Evolutionary conservation across 371 early-diverging fungal genomes (phyloP).

Genomic region (Batrachochytrium dendrobatidis): DNA sequence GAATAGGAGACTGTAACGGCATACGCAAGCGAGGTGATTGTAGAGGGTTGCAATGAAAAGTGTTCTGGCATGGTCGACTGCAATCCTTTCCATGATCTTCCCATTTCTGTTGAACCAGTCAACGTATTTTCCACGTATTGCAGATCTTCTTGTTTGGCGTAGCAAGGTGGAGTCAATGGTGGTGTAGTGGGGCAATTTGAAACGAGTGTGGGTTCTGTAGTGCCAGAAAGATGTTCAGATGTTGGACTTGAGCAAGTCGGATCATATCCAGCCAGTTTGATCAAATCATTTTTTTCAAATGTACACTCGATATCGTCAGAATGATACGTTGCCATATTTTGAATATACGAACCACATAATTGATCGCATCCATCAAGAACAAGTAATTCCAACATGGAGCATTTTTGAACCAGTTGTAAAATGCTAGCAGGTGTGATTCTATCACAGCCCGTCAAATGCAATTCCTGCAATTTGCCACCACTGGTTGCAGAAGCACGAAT

Average conservation of each 20-base stretch:
- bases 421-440: conserved; percentile 27
- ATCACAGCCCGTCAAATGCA: conserved; percentile 37
- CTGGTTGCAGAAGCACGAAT: conserved; percentile 18
- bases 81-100: no score
- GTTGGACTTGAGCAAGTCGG: conserved; percentile 5
- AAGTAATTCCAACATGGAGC: conserved; percentile 28
- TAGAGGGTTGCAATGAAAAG: no score
- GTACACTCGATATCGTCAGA: conserved; percentile 34
- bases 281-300: conserved; percentile 24
- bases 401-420: conserved; percentile 29
- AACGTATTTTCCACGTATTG: no score
- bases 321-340: conserved; percentile 23
- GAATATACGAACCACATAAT: conserved; percentile 26
- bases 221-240: no score
- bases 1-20: no score
- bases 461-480: conserved; percentile 27
- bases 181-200: no score
- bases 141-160: no score
- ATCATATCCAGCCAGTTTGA: conserved; percentile 13
- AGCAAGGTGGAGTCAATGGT: no score
- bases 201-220: no score
- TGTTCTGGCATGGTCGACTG: no score
- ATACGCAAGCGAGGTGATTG: no score
- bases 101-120: no score
- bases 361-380: conserved; percentile 41